Conservation (phyloP, 495 filamentous ascomycete species). For the Aspergillus heteromorphus region DNA sequence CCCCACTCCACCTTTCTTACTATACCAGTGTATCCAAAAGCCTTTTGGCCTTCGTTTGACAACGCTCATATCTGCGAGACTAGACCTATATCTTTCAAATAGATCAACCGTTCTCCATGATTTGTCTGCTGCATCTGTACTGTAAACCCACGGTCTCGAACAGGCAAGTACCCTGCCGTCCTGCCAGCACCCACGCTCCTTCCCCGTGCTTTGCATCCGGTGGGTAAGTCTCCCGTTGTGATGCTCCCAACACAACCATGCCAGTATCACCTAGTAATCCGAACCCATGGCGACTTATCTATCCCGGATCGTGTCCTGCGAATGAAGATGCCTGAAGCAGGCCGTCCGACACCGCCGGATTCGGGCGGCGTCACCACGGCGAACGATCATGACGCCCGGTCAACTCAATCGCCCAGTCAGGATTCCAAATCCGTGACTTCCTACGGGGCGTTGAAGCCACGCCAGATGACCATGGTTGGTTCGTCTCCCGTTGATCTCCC, state of each 20-base stretch:
- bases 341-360: not conserved
- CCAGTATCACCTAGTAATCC: not conserved
- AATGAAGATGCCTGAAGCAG: not conserved
- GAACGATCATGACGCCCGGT: not conserved
- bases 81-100: not conserved
- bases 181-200: not conserved
- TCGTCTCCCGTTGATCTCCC: constrained; percentile 3
- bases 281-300: not conserved
- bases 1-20: not conserved
- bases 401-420: constrained; percentile 1
- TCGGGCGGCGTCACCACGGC: not conserved
- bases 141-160: not conserved
- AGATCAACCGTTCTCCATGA: not conserved
- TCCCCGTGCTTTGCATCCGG: not conserved
- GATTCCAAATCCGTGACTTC: not conserved
- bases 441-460: constrained; percentile 57
- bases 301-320: not conserved
- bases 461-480: constrained; percentile 70
- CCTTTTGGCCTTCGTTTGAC: not conserved
- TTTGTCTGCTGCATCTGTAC: too few relatives aligned
- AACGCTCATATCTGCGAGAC: not conserved
- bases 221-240: not conserved
- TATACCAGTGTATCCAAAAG: not conserved
- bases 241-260: not conserved
- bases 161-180: not conserved